phyloP scores from a whole-genome alignment of 768 basidiomycete species.

The Mycena sanguinolenta region DNA sequence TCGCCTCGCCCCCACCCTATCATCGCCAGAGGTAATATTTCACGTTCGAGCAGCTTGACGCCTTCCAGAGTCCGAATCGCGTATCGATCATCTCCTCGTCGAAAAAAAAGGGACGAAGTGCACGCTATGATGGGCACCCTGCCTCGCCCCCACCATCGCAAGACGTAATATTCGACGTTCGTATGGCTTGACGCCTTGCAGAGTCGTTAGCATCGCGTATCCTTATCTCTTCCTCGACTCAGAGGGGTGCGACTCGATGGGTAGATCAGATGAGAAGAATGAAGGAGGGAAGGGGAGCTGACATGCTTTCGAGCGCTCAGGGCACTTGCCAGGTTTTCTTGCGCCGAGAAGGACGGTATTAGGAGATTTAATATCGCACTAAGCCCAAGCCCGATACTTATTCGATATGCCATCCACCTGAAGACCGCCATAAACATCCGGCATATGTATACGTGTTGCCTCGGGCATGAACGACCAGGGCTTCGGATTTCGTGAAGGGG shows the following conservation, averaged over 20 bases:
- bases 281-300: neutral
- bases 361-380: too few relatives aligned
- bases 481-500: neutral
- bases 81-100: too few relatives aligned
- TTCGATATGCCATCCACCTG: neutral
- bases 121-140: slow-evolving; percentile 61
- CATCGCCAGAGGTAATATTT: too few relatives aligned
- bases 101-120: too few relatives aligned
- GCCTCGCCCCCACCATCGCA: too few relatives aligned
- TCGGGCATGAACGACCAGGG: too few relatives aligned
- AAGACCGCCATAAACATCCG: slow-evolving; percentile 7
- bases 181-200: slow-evolving; percentile 43
- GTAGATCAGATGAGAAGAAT: neutral
- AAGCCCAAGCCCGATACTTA: too few relatives aligned
- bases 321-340: neutral
- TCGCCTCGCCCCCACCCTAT: too few relatives aligned
- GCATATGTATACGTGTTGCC: slow-evolving; percentile 11
- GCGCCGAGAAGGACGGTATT: too few relatives aligned
- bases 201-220: slow-evolving; percentile 15
- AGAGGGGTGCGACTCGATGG: neutral
- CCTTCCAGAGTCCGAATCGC: too few relatives aligned
- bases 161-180: slow-evolving; percentile 60
- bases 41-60: too few relatives aligned
- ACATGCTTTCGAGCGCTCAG: slow-evolving; percentile 14
- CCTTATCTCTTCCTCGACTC: slow-evolving; percentile 3